These are phyloP conservation scores for Aurantiochytrium sp. DNA, from an alignment of 108 stramenopile genomes.

Conservation along the genomic window DNA sequence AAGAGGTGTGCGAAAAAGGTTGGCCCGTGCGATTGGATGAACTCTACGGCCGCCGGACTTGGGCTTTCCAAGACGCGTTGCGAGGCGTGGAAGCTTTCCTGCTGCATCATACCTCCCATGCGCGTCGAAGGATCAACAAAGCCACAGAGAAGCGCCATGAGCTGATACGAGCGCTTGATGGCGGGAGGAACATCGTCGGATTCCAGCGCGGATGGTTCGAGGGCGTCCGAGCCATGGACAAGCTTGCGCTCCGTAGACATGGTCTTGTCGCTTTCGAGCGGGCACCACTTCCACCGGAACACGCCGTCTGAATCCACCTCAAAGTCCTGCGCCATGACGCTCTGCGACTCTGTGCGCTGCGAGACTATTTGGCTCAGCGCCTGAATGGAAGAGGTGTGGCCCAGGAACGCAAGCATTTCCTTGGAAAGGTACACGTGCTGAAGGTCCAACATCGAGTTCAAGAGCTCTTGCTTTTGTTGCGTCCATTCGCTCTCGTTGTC, in stretches of 20 bases:
- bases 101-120: neutral
- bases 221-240: neutral
- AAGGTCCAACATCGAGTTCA: neutral
- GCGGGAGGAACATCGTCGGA: neutral
- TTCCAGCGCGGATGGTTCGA: neutral
- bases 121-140: neutral
- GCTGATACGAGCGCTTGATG: neutral
- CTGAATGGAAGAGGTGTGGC: neutral
- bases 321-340: neutral
- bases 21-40: neutral
- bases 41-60: neutral
- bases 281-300: neutral
- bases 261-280: neutral
- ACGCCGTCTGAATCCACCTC: neutral
- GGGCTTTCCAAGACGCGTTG: neutral
- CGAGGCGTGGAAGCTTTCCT: slow-evolving; percentile 2
- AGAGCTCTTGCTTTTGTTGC: neutral
- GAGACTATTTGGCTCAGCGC: neutral
- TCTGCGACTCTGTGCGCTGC: neutral
- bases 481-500: neutral
- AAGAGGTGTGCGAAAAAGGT: neutral
- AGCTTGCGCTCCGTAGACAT: neutral
- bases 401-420: neutral
- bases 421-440: neutral
- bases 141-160: neutral